Evolutionary conservation across 345 rosid species (phyloP), one percentile per base, ranked within the genome.

Genomic region (Populus nigra): DNA sequence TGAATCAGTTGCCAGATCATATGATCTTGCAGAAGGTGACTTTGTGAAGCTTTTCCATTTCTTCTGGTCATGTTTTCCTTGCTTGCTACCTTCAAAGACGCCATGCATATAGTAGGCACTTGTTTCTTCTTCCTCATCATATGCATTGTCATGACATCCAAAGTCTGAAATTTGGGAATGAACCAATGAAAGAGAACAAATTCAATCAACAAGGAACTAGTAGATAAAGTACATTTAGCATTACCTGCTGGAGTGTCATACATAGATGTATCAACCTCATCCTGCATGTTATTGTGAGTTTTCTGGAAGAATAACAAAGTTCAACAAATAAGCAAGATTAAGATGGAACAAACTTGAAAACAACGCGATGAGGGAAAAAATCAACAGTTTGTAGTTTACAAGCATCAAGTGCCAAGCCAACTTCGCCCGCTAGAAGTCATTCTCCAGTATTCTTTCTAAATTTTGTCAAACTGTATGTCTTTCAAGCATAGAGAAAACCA

Each of bases 71-170:
- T 75, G 79, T 76, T 90, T 91, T 53, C 80, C 85, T 81, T 90
- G 76, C 83, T 81, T 91, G 84, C 82, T 87, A 69, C 81, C 83
- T 71, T 90, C 97, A 57, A 89, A 88, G 76, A 76, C 85, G 81
- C 92, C 90, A 71, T 88, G 90, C 79, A 86, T 84, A 88, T 90
- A 90, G 79, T 87, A 94, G 41, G 88, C 76, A 76, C 89, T 89
- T 69, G 94, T 91, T 85, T 91, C 98, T 72, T 88, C 96, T 83
- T 96, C 99, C 81, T 92, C 98, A 77, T 96, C 89, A 68, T 88
- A 91, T 23, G 81, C 81, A 83, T 69, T 84, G 70, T 83, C 91
- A 73, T 77, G 85, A 76, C 89, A 94, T 73, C 84, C 92, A 83
- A 84, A 84, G 68, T 90, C 98, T 91, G 89, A 67, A 57, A 82